Percentiles rank a stretch among this genome's conserved stretches.
Conservation (phyloP, 2,329 filamentous ascomycete genomes). For the Cercospora brassicicola region DNA sequence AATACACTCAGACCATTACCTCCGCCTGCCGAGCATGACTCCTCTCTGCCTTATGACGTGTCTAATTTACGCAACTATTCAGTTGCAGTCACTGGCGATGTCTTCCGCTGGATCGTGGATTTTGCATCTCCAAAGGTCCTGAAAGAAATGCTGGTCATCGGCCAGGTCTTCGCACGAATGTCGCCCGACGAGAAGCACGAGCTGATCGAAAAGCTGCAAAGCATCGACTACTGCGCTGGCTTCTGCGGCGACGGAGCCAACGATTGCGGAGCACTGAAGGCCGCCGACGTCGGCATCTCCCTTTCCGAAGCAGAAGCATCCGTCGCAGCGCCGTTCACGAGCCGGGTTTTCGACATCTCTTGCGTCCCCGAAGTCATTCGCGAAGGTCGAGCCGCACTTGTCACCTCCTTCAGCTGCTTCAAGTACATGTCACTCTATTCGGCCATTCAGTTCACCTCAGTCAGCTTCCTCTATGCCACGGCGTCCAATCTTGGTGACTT, state of each 20-base stretch:
- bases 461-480: slow-evolving; percentile 92
- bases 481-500: slow-evolving; percentile 96
- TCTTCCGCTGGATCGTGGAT: slow-evolving; percentile 95
- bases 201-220: slow-evolving; percentile 93
- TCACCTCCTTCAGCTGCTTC: slow-evolving; percentile 99
- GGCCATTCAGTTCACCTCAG: slow-evolving; percentile 97
- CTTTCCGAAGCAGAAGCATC: slow-evolving; percentile 96
- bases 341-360: slow-evolving; percentile 90
- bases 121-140: slow-evolving; percentile 80
- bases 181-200: slow-evolving; percentile 98
- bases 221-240: slow-evolving; percentile 89
- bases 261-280: slow-evolving; percentile 94
- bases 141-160: slow-evolving; percentile 81
- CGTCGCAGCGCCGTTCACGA: slow-evolving; percentile 97
- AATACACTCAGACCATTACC: slow-evolving; percentile 77
- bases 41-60: slow-evolving; percentile 82
- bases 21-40: slow-evolving; percentile 69
- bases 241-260: slow-evolving; percentile 98
- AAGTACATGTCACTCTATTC: slow-evolving; percentile 99
- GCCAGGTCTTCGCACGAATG: slow-evolving; percentile 96
- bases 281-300: slow-evolving; percentile 95
- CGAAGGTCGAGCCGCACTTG: slow-evolving; percentile 88
- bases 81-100: slow-evolving; percentile 84
- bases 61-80: slow-evolving; percentile 81
- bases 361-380: slow-evolving; percentile 91